phyloP scores from a whole-genome alignment of 306 rosid species.

The Cicer judaicum region DNA sequence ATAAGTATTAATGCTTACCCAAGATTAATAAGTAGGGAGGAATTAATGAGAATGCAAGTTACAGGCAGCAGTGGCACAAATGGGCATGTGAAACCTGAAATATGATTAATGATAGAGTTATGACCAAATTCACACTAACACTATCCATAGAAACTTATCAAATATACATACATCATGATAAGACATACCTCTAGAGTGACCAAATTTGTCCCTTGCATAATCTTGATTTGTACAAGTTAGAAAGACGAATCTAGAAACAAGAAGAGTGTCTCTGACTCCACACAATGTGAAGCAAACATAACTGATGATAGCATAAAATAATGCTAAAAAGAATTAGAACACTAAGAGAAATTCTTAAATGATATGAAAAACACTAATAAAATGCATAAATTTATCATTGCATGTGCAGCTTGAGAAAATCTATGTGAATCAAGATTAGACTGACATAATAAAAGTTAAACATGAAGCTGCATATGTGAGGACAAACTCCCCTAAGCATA shows the following conservation, averaged over 20 bases:
- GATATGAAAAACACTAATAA: slow-evolving; percentile 14
- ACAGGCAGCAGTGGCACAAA: slow-evolving; percentile 85
- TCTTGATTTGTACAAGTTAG: slow-evolving; percentile 79
- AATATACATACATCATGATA: slow-evolving; percentile 10
- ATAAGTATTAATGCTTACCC: slow-evolving; percentile 58
- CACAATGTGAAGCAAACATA: slow-evolving; percentile 61
- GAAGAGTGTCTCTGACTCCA: slow-evolving; percentile 73
- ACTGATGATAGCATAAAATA: slow-evolving; percentile 57
- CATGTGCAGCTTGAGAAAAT: slow-evolving; percentile 20
- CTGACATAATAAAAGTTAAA: slow-evolving; percentile 66
- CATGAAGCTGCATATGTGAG: slow-evolving; percentile 79
- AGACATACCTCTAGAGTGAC: slow-evolving; percentile 85
- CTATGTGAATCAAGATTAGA: slow-evolving; percentile 27
- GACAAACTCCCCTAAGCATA: slow-evolving; percentile 72
- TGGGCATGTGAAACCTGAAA: slow-evolving; percentile 88
- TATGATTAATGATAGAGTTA: slow-evolving; percentile 30
- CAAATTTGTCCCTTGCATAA: slow-evolving; percentile 87
- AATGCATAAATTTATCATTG: slow-evolving; percentile 17
- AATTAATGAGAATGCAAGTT: slow-evolving; percentile 76
- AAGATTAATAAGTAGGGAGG: slow-evolving; percentile 78
- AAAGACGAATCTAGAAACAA: slow-evolving; percentile 65
- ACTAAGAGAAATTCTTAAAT: slow-evolving; percentile 15
- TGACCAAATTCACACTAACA: slow-evolving; percentile 11
- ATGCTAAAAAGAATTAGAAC: slow-evolving; percentile 12
- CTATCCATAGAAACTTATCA: slow-evolving; percentile 14